These are phyloP conservation scores for Patellifolia procumbens DNA, from an alignment of 179 eudicot genomes.

Conservation along the genomic window DNA sequence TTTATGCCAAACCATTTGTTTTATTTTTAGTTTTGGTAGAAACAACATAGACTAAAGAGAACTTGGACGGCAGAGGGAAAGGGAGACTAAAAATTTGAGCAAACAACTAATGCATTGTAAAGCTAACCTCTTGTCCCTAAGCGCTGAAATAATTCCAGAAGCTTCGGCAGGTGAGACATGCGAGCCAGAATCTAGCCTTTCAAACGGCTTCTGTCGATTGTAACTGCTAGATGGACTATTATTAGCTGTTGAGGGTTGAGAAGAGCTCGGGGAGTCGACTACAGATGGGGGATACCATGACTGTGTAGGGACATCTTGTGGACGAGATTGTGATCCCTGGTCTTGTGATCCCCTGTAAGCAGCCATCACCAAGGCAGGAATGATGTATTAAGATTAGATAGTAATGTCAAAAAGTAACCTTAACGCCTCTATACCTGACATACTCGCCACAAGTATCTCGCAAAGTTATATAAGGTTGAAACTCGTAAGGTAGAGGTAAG, in stretches of 20 bases:
- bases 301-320: constrained; percentile 60
- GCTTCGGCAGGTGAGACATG: constrained; percentile 83
- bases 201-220: constrained; percentile 44
- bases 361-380: constrained; percentile 16
- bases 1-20: not conserved
- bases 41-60: not conserved
- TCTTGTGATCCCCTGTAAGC: constrained; percentile 82
- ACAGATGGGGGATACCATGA: constrained; percentile 86
- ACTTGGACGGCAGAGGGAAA: not conserved
- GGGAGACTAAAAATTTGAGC: not conserved
- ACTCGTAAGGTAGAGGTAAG: not conserved
- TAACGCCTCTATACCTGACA: not conserved
- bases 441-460: not conserved
- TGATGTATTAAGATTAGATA: not conserved
- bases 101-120: not conserved
- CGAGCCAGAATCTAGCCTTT: constrained; percentile 48
- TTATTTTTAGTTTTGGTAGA: too few relatives aligned
- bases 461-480: not conserved
- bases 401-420: too few relatives aligned
- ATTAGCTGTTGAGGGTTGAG: constrained; percentile 67
- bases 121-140: constrained; percentile 69
- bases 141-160: constrained; percentile 59
- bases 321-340: constrained; percentile 66
- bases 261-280: constrained; percentile 52
- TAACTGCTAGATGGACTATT: constrained; percentile 47